Percentiles rank a stretch among this genome's conserved stretches.
phyloP scores from a whole-genome alignment of 495 filamentous ascomycete genomes.

The Penicillium coffeae region DNA sequence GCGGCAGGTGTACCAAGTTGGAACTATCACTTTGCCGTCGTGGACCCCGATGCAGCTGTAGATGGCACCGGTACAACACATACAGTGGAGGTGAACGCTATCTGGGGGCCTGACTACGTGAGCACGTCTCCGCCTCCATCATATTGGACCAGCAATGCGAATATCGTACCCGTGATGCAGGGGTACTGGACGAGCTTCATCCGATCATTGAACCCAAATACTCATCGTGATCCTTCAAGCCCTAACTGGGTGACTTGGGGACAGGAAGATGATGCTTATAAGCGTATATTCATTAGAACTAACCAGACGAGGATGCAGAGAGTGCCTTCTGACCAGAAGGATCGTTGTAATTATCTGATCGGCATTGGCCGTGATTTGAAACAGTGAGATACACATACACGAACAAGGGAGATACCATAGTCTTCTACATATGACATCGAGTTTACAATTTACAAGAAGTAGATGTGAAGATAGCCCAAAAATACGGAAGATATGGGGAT shows the following conservation, averaged over 20 bases:
- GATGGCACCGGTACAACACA: conserved; percentile 60
- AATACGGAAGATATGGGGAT: neutral
- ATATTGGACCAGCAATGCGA: conserved; percentile 50
- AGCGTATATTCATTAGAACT: conserved; percentile 52
- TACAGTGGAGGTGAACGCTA: conserved; percentile 56
- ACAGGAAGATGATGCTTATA: conserved; percentile 19
- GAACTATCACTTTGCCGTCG: conserved; percentile 66
- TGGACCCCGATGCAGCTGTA: conserved; percentile 43
- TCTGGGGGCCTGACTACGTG: conserved; percentile 53
- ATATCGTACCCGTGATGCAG: conserved; percentile 55
- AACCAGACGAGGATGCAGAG: conserved; percentile 57
- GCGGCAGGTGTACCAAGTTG: conserved; percentile 40
- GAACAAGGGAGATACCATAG: neutral
- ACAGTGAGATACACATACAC: conserved; percentile 33
- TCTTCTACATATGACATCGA: too few relatives aligned
- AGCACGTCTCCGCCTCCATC: conserved; percentile 43
- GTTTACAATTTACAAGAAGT: too few relatives aligned
- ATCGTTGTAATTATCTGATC: conserved; percentile 51
- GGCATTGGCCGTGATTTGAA: conserved; percentile 47
- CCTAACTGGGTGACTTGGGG: conserved; percentile 51
- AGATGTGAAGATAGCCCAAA: too few relatives aligned
- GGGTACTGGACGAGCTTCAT: conserved; percentile 70
- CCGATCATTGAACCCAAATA: conserved; percentile 61
- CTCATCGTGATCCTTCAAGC: conserved; percentile 31
- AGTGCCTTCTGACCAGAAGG: conserved; percentile 41